A percentile compares a stretch with the other conserved stretches of the same genome.
Conservation (phyloP, 2,329 filamentous ascomycete genomes). For the Teratosphaeria nubilosa region DNA sequence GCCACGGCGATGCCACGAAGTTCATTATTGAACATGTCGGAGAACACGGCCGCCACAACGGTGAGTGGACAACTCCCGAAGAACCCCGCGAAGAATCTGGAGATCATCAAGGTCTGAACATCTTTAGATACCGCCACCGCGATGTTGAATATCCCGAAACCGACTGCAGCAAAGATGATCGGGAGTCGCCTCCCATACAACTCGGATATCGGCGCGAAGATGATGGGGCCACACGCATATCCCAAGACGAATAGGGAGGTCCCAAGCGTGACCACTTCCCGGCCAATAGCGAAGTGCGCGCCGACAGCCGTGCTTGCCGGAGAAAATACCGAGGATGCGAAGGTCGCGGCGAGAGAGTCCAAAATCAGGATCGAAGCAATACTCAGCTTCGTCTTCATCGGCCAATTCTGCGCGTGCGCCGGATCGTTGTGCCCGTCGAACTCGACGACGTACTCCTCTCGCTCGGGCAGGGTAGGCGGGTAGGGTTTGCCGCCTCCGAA, state of each 20-base stretch:
- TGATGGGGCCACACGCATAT: conserved; percentile 26
- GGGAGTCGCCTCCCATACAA: conserved; percentile 26
- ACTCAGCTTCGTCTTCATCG: conserved; percentile 59
- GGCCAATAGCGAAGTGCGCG: conserved; percentile 32
- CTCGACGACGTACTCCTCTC: conserved; percentile 69
- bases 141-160: conserved; percentile 38
- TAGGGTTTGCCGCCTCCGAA: conserved; percentile 68
- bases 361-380: conserved; percentile 61
- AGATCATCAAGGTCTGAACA: conserved; percentile 29
- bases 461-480: conserved; percentile 57
- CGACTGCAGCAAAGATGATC: conserved; percentile 23
- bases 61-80: conserved; percentile 33
- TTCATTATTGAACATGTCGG: conserved; percentile 26
- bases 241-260: conserved; percentile 31
- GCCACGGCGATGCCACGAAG: conserved; percentile 26
- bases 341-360: conserved; percentile 60
- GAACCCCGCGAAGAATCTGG: conserved; percentile 28
- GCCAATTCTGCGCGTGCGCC: conserved; percentile 76
- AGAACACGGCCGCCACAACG: conserved; percentile 39
- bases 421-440: conserved; percentile 80
- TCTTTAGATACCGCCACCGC: conserved; percentile 31
- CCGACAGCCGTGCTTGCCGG: conserved; percentile 35
- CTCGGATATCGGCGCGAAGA: conserved; percentile 43
- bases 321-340: conserved; percentile 38
- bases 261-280: conserved; percentile 28